phyloP scores from a whole-genome alignment of 1,284 basidiomycete genomes.

The Ustilago xerochloae region DNA sequence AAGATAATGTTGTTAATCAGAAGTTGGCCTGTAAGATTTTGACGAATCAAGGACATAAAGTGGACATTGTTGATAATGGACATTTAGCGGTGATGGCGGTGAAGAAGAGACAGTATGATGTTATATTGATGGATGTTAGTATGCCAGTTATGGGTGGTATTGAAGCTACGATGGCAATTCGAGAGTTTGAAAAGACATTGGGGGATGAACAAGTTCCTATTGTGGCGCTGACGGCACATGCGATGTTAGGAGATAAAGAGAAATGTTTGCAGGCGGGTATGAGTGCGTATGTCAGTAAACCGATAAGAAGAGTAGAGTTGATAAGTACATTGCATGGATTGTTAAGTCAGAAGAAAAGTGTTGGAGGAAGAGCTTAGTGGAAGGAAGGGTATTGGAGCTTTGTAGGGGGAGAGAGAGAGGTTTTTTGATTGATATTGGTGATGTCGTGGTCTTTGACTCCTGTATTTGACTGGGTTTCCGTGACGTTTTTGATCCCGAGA shows the following conservation, averaged over 20 bases:
- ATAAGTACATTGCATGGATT: slow-evolving; percentile 61
- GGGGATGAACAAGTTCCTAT: slow-evolving; percentile 84
- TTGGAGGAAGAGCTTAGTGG: slow-evolving; percentile 20
- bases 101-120: slow-evolving; percentile 79
- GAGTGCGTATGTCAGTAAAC: slow-evolving; percentile 64
- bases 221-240: slow-evolving; percentile 92
- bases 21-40: slow-evolving; percentile 95
- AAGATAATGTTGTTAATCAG: slow-evolving; percentile 98
- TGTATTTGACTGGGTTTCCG: too few relatives aligned
- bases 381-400: too few relatives aligned
- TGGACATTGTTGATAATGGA: slow-evolving; percentile 98
- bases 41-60: slow-evolving; percentile 94
- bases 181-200: slow-evolving; percentile 80
- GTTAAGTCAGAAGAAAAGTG: slow-evolving; percentile 50
- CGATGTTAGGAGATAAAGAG: slow-evolving; percentile 70
- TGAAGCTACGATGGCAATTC: slow-evolving; percentile 76
- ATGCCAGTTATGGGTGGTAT: slow-evolving; percentile 74
- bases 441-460: too few relatives aligned
- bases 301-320: slow-evolving; percentile 62
- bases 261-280: slow-evolving; percentile 66
- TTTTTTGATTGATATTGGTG: too few relatives aligned
- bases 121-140: slow-evolving; percentile 85
- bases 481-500: too few relatives aligned
- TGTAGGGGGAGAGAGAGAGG: too few relatives aligned
- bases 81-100: slow-evolving; percentile 88